These are phyloP conservation scores for Boeremia exigua DNA, from an alignment of 2,329 filamentous ascomycete genomes.

Conservation along the genomic window DNA sequence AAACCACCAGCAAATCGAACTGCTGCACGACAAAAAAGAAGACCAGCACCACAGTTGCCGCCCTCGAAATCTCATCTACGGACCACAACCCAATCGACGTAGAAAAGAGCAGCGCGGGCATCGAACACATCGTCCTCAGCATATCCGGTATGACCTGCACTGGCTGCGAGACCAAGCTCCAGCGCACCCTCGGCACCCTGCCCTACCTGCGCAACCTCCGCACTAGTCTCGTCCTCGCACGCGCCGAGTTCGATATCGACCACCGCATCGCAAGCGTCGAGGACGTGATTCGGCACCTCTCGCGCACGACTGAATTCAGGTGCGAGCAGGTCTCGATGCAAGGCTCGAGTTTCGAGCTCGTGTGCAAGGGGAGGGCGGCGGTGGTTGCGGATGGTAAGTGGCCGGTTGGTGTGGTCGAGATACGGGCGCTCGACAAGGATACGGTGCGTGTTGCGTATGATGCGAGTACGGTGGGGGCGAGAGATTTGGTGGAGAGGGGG, in stretches of 20 bases:
- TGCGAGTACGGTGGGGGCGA: constrained; percentile 55
- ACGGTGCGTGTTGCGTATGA: constrained; percentile 55
- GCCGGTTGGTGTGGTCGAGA: constrained; percentile 31
- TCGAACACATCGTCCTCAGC: constrained; percentile 65
- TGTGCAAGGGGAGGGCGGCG: constrained; percentile 17
- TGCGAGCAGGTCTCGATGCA: constrained; percentile 51
- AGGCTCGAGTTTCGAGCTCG: constrained; percentile 33
- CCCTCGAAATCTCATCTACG: not conserved
- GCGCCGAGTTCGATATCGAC: constrained; percentile 70
- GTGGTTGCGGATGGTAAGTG: constrained; percentile 24
- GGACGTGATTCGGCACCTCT: constrained; percentile 58
- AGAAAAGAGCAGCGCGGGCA: constrained; percentile 33
- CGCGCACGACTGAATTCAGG: constrained; percentile 67
- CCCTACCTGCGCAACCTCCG: constrained; percentile 61
- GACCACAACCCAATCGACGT: constrained; percentile 7
- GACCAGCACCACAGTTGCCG: not conserved
- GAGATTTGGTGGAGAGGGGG: constrained; percentile 51
- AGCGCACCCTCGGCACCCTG: constrained; percentile 58
- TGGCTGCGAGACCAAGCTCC: constrained; percentile 72
- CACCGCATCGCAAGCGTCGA: constrained; percentile 28
- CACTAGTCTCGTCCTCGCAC: constrained; percentile 69
- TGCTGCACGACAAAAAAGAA: not conserved
- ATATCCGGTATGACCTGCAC: constrained; percentile 76
- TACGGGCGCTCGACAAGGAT: constrained; percentile 25
- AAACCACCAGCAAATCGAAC: not conserved